Evolutionary conservation across 257 asterid genomes (phyloP).

Genomic region (Eucommia ulmoides): DNA sequence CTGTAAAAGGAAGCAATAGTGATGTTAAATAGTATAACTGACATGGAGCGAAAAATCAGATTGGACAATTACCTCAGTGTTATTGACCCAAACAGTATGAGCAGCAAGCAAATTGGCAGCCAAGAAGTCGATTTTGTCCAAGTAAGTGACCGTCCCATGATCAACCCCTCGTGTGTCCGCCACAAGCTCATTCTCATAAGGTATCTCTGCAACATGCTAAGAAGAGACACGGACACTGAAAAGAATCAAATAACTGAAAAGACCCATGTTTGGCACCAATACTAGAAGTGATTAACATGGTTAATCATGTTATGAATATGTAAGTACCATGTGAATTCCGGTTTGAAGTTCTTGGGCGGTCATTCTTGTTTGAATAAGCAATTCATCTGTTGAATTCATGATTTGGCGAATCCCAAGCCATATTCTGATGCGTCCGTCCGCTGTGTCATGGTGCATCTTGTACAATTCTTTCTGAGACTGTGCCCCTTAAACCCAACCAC

Average conservation of each 20-base stretch:
- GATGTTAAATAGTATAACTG: too few relatives aligned
- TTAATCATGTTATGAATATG: too few relatives aligned
- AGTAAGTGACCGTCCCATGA: conserved; percentile 66
- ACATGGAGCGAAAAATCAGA: too few relatives aligned
- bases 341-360: conserved; percentile 59
- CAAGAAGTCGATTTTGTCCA: conserved; percentile 48
- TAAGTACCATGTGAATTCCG: conserved; percentile 89
- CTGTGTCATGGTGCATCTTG: conserved; percentile 50
- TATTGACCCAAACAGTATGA: conserved; percentile 75
- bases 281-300: too few relatives aligned
- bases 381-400: conserved; percentile 58
- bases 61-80: conserved; percentile 61
- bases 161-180: conserved; percentile 44
- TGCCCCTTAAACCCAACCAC: too few relatives aligned
- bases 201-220: conserved; percentile 90
- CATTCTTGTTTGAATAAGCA: conserved; percentile 54
- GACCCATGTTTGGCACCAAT: too few relatives aligned
- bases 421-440: conserved; percentile 63
- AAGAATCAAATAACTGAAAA: too few relatives aligned
- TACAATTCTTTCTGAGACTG: conserved; percentile 59
- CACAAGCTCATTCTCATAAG: conserved; percentile 58
- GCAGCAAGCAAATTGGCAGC: conserved; percentile 56
- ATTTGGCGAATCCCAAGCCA: conserved; percentile 81
- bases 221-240: too few relatives aligned
- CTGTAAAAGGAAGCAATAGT: conserved; percentile 31